These are phyloP conservation scores for Gnomoniopsis sp. DNA, from an alignment of 2,329 filamentous ascomycete genomes.

Conservation along the genomic window DNA sequence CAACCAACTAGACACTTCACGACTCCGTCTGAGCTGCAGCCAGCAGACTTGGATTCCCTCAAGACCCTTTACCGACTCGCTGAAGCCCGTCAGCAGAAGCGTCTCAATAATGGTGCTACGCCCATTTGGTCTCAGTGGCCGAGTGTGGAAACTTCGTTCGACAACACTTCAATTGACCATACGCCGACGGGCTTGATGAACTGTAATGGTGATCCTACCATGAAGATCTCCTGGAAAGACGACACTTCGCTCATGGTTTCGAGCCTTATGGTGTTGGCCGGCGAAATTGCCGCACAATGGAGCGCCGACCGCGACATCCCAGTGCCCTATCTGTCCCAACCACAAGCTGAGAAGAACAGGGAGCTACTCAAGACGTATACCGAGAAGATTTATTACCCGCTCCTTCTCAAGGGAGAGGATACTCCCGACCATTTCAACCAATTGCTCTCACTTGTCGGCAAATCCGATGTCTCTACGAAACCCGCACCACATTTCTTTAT, in stretches of 20 bases:
- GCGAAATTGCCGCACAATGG: conserved; percentile 60
- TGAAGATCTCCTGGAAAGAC: conserved; percentile 36
- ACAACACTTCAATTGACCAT: conserved; percentile 26
- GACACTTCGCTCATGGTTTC: conserved; percentile 37
- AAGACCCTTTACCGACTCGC: conserved; percentile 45
- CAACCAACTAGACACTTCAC: conserved; percentile 41
- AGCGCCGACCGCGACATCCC: conserved; percentile 55
- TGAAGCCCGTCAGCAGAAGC: conserved; percentile 38
- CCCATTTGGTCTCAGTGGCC: conserved; percentile 44
- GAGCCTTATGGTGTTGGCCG: conserved; percentile 58
- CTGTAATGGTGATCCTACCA: conserved; percentile 48
- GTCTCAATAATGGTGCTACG: conserved; percentile 46
- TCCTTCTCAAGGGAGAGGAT: conserved; percentile 31
- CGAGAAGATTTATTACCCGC: conserved; percentile 35
- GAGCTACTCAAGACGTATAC: conserved; percentile 35
- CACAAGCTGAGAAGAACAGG: conserved; percentile 35
- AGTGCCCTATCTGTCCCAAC: conserved; percentile 55
- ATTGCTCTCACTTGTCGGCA: conserved; percentile 41
- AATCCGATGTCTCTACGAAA: conserved; percentile 47
- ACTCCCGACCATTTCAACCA: conserved; percentile 28
- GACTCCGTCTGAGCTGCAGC: conserved; percentile 38
- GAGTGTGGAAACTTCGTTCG: conserved; percentile 41
- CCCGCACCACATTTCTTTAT: conserved; percentile 55
- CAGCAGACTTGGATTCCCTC: conserved; percentile 42
- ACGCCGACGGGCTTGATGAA: conserved; percentile 25